Evolutionary conservation across 192 early-diverging fungal genomes (phyloP).

Genomic region (Chytriomyces sp.): DNA sequence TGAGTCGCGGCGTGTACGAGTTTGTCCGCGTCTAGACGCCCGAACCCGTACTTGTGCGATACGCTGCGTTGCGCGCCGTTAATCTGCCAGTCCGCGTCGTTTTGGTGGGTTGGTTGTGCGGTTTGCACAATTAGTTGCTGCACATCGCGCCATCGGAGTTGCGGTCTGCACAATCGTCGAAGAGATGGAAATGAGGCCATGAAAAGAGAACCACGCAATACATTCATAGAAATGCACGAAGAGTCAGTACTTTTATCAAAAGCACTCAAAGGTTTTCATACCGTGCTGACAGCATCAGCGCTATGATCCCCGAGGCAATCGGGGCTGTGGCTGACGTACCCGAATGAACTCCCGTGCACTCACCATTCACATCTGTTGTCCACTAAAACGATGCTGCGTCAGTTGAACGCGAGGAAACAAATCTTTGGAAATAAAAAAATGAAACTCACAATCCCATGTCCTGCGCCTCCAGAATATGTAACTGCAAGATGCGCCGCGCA

Average conservation of each 20-base stretch:
- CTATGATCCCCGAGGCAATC: slow-evolving; percentile 86
- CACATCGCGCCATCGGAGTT: slow-evolving; percentile 92
- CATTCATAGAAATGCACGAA: slow-evolving; percentile 22
- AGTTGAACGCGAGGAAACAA: slow-evolving; percentile 1
- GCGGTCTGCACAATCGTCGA: slow-evolving; percentile 62
- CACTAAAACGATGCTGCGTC: slow-evolving; percentile 50
- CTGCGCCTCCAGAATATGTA: slow-evolving; percentile 80
- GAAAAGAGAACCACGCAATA: not conserved
- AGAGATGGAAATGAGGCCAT: not conserved
- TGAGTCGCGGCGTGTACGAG: slow-evolving; percentile 77
- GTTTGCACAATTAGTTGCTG: slow-evolving; percentile 84
- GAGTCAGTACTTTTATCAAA: too few relatives aligned
- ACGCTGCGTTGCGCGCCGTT: slow-evolving; percentile 76
- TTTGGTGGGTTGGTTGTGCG: slow-evolving; percentile 69
- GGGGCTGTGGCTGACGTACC: slow-evolving; percentile 97
- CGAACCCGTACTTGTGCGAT: slow-evolving; percentile 95
- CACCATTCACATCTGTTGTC: slow-evolving; percentile 79
- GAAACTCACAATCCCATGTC: slow-evolving; percentile 72
- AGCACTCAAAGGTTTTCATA: slow-evolving; percentile 20
- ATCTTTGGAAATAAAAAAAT: not conserved
- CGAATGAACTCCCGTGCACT: slow-evolving; percentile 79
- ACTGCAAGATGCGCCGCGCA: slow-evolving; percentile 89
- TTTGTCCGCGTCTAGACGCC: slow-evolving; percentile 79
- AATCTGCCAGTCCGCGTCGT: slow-evolving; percentile 74
- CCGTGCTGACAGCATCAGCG: slow-evolving; percentile 76